Evolutionary conservation across 345 rosid genomes (phyloP).

Genomic region (Psidium guajava): DNA sequence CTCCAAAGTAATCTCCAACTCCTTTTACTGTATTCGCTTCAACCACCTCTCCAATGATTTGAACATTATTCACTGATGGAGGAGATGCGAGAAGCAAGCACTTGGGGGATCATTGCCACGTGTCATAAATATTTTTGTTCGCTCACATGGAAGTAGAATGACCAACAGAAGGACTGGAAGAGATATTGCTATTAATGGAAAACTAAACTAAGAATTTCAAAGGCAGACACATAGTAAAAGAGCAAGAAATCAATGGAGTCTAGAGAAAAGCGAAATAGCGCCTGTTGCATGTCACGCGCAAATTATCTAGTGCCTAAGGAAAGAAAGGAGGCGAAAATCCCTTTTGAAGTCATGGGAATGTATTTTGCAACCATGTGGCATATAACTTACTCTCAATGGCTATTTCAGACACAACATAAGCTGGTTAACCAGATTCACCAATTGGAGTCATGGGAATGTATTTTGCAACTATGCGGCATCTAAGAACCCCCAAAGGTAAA

Average conservation of each 20-base stretch:
- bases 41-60: conserved; percentile 65
- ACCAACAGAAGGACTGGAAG: background rate
- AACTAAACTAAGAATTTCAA: background rate
- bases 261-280: background rate
- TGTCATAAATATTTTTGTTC: background rate
- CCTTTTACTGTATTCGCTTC: conserved; percentile 76
- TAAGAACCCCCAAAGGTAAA: too few species aligned
- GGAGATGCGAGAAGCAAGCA: conserved; percentile 48
- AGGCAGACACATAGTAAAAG: background rate
- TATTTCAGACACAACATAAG: conserved; percentile 58
- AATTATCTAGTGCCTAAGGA: background rate
- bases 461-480: conserved; percentile 62
- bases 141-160: background rate
- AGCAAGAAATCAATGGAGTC: background rate
- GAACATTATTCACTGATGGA: conserved; percentile 74
- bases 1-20: conserved; percentile 88
- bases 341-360: too few species aligned
- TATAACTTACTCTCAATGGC: conserved; percentile 65
- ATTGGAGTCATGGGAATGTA: conserved; percentile 78
- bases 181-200: background rate
- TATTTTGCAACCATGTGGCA: background rate
- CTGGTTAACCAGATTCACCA: conserved; percentile 87
- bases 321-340: background rate
- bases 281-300: background rate
- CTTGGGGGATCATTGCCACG: background rate